These are phyloP conservation scores for Xylaria polymorpha DNA, from an alignment of 2,329 filamentous ascomycete species.

Conservation along the genomic window DNA sequence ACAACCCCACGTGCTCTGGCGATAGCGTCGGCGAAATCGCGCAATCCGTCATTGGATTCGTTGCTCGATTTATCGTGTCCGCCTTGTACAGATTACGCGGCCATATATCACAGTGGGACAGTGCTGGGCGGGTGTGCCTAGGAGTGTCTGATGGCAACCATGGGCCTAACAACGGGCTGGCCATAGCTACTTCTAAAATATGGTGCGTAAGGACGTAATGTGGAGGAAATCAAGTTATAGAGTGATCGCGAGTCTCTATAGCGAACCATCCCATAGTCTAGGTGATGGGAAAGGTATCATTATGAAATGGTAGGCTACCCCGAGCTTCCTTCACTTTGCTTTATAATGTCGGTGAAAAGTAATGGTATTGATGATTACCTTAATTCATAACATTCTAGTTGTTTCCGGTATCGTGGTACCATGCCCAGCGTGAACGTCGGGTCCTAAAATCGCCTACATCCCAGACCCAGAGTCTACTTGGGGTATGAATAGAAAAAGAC, in stretches of 20 bases:
- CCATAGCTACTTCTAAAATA: background rate
- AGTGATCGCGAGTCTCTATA: background rate
- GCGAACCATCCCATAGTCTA: background rate
- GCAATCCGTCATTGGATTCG: background rate
- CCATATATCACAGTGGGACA: too few species aligned
- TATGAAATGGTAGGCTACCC: background rate
- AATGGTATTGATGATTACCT: background rate
- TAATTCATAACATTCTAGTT: background rate
- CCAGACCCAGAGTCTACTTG: too few species aligned
- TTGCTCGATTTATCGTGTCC: background rate
- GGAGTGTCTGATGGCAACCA: background rate
- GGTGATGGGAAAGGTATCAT: background rate
- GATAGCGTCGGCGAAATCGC: too few species aligned
- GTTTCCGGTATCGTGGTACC: background rate
- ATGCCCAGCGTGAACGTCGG: background rate
- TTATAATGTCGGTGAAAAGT: background rate
- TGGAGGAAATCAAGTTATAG: background rate
- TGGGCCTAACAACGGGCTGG: background rate
- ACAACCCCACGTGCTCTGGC: background rate
- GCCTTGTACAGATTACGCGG: conserved; percentile 7
- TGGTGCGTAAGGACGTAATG: background rate
- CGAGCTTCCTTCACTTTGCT: background rate
- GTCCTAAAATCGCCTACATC: background rate
- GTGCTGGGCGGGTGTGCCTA: background rate
- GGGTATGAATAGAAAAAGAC: background rate